Conservation (phyloP, 345 rosid species). For the Schrenkiella parvula region DNA sequence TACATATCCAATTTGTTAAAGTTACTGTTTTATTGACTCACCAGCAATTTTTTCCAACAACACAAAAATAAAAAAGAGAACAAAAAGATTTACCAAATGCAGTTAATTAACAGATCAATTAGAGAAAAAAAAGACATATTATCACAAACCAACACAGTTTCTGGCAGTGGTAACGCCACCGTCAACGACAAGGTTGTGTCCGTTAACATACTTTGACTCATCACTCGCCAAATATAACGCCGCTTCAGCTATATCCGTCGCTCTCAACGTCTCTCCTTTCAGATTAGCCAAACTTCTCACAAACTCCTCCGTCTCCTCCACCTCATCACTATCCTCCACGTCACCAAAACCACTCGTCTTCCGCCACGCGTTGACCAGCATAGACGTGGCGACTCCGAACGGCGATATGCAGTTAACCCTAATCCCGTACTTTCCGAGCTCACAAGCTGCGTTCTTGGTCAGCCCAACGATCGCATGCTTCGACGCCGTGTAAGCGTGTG, state of each 20-base stretch:
- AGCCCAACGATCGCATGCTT: slow-evolving; percentile 83
- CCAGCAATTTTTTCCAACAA: slow-evolving; percentile 9
- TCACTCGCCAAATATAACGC: slow-evolving; percentile 77
- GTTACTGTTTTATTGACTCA: slow-evolving; percentile 14
- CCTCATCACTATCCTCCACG: slow-evolving; percentile 40
- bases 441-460: slow-evolving; percentile 76
- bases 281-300: slow-evolving; percentile 60
- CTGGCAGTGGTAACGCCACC: slow-evolving; percentile 75
- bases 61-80: not conserved
- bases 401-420: slow-evolving; percentile 86
- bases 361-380: slow-evolving; percentile 70
- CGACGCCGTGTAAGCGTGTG: slow-evolving; percentile 85
- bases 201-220: slow-evolving; percentile 81
- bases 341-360: slow-evolving; percentile 32
- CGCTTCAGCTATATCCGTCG: slow-evolving; percentile 76
- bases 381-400: slow-evolving; percentile 78
- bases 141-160: slow-evolving; percentile 76
- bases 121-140: not conserved
- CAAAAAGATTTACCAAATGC: slow-evolving; percentile 23
- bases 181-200: slow-evolving; percentile 85
- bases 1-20: not conserved
- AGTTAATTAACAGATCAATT: slow-evolving; percentile 8
- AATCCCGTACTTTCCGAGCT: slow-evolving; percentile 68
- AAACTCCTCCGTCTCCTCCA: slow-evolving; percentile 65
- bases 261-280: slow-evolving; percentile 52